Evolutionary conservation across 345 rosid genomes (phyloP).

Genomic region (Nasturtium officinale): DNA sequence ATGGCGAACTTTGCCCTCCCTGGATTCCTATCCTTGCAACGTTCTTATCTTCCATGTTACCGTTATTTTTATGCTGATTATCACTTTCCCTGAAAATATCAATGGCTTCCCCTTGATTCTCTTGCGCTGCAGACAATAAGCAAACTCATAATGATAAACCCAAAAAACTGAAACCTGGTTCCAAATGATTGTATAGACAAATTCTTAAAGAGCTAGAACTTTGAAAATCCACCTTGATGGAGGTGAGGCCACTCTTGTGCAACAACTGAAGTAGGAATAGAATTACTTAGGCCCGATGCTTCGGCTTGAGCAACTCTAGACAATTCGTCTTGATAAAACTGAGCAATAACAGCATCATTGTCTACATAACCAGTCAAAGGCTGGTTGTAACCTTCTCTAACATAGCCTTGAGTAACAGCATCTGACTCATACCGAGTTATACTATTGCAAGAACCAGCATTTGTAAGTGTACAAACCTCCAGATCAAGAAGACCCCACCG

Average conservation of each 20-base stretch:
- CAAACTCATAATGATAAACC: neutral
- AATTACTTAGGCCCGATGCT: slow-evolving; percentile 47
- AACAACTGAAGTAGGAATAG: slow-evolving; percentile 55
- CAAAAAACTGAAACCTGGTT: neutral
- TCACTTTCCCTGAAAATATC: slow-evolving; percentile 28
- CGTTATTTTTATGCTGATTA: slow-evolving; percentile 9
- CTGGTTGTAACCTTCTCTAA: slow-evolving; percentile 48
- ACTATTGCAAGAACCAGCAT: slow-evolving; percentile 53
- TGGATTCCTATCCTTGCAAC: slow-evolving; percentile 6
- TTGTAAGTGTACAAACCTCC: slow-evolving; percentile 59
- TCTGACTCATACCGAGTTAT: slow-evolving; percentile 57
- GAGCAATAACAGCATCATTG: slow-evolving; percentile 79
- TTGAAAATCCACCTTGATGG: slow-evolving; percentile 35
- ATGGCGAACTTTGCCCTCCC: slow-evolving; percentile 35
- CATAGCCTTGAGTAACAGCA: slow-evolving; percentile 51
- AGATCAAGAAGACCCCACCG: slow-evolving; percentile 81
- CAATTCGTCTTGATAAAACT: slow-evolving; percentile 73
- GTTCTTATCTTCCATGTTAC: slow-evolving; percentile 38
- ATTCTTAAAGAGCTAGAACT: slow-evolving; percentile 38
- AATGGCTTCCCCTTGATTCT: slow-evolving; percentile 26
- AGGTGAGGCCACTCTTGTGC: slow-evolving; percentile 61
- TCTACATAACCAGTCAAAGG: slow-evolving; percentile 44
- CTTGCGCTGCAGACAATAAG: slow-evolving; percentile 41
- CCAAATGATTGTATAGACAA: slow-evolving; percentile 1
- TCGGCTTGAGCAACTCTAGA: slow-evolving; percentile 62